Evolutionary conservation across 805 yeast species (phyloP), one percentile per base, ranked within the genome.

Genomic region (Lipomyces kockii): DNA sequence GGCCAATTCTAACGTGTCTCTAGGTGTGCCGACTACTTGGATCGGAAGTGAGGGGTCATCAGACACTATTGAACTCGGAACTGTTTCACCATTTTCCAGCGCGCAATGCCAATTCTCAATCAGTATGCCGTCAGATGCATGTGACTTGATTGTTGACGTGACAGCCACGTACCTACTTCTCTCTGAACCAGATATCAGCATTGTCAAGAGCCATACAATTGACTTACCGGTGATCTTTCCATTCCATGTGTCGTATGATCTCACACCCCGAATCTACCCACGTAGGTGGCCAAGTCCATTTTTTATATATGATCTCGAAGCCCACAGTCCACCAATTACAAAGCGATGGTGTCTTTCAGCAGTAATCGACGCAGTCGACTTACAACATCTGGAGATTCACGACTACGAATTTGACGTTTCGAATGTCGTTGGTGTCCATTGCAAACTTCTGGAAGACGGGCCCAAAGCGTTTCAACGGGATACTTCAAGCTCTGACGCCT

Each of bases 231-330:
- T 80, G 0, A 62, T 73, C 20, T 66, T 70, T 49, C 82, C 83
- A 7, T 78, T 80, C 65, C 73, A 80, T 2, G 77, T 75, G 12
- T 74, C 75, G 17, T 80, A 78, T 61, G 79, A 77, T 32, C 76
- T 80, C 6, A 46, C 75, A 6, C 81, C 83, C 0, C 72, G 76
- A 32, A 66, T 71, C 12, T 74, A 77, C 52, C 73, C 72, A 0
- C 77, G 74, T 29, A 64, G 65, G 3, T 80, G 83, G 83, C 78
- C 80, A n/a, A 77, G 73, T 52, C 65, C 77, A 53, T 81, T 80
- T 67, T 74, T 78, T 12, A 76, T 79, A 7, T 63, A 68, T 11
- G 67, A 62, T 34, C 59, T 65, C 17, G 66, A 69, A 52, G 57
- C 69, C 1, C 74, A 73, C 27, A 62, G 75, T 29, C 81, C 80